These are phyloP conservation scores for Nigrospora osmanthi DNA, from an alignment of 2,329 filamentous ascomycete genomes.

Conservation along the genomic window DNA sequence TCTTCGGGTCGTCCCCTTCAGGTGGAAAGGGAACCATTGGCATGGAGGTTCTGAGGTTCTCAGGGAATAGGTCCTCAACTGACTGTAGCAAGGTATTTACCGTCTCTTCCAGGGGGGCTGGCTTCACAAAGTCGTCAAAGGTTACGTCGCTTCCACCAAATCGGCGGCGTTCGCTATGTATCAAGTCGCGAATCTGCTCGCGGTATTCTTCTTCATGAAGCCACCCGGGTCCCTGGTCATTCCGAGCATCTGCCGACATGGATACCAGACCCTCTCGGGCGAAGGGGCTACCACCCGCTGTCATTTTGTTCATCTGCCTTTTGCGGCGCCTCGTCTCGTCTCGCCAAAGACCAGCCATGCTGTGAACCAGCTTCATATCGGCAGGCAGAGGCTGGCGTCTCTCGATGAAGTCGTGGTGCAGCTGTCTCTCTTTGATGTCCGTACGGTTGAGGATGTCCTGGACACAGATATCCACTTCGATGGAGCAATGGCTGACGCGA, in stretches of 20 bases:
- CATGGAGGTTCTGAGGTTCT: conserved; percentile 46
- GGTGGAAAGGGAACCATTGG: conserved; percentile 25
- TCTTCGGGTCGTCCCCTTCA: conserved; percentile 21
- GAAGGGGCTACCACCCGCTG: conserved; percentile 67
- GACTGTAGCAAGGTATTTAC: conserved; percentile 77
- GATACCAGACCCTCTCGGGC: conserved; percentile 73
- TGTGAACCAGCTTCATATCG: conserved; percentile 79
- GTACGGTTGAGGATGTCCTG: conserved; percentile 80
- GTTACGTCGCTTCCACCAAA: conserved; percentile 33
- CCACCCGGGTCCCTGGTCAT: conserved; percentile 72
- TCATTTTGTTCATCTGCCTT: conserved; percentile 55
- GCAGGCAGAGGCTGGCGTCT: conserved; percentile 51
- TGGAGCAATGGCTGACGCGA: conserved; percentile 75
- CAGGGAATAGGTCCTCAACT: conserved; percentile 78
- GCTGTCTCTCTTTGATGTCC: conserved; percentile 63
- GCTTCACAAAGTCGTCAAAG: conserved; percentile 61
- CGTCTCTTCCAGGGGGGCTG: conserved; percentile 40
- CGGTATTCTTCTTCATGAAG: conserved; percentile 84
- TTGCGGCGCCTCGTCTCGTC: conserved; percentile 80
- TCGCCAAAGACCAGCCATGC: conserved; percentile 89
- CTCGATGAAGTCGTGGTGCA: conserved; percentile 87
- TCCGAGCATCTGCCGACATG: conserved; percentile 77
- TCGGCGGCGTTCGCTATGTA: conserved; percentile 53
- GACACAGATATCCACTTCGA: conserved; percentile 85
- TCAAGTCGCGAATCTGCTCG: conserved; percentile 54